Percentiles rank a stretch among this genome's conserved stretches.
phyloP scores from a whole-genome alignment of 2,329 filamentous ascomycete species.

The Ascochyta fabae region DNA sequence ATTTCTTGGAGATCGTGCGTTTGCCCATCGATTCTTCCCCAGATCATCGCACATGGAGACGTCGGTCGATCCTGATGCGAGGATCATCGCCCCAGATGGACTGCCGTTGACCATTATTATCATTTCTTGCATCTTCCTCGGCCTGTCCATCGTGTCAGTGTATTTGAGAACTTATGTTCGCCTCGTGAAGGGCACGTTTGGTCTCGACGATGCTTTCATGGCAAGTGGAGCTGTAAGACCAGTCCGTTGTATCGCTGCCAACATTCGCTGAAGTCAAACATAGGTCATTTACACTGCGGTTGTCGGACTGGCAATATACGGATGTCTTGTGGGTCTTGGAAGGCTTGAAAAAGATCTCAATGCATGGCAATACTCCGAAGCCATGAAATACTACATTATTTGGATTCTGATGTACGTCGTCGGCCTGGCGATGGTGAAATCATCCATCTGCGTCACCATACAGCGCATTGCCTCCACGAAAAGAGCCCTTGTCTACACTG shows the following conservation, averaged over 20 bases:
- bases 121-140: slow-evolving; percentile 22
- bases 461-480: slow-evolving; percentile 31
- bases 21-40: slow-evolving; percentile 5
- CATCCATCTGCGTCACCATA: slow-evolving; percentile 33
- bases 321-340: slow-evolving; percentile 25
- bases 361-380: slow-evolving; percentile 26
- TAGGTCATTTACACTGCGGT: slow-evolving; percentile 24
- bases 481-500: slow-evolving; percentile 21
- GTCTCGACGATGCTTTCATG: slow-evolving; percentile 28
- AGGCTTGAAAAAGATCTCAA: slow-evolving; percentile 28
- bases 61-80: slow-evolving; percentile 20
- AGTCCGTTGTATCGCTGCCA: not conserved
- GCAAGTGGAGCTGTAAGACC: slow-evolving; percentile 21
- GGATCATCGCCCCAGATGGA: slow-evolving; percentile 22
- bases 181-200: slow-evolving; percentile 23
- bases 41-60: slow-evolving; percentile 12
- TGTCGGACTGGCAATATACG: slow-evolving; percentile 25
- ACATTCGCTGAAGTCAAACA: not conserved
- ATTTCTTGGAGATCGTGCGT: not conserved
- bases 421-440: slow-evolving; percentile 32
- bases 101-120: slow-evolving; percentile 28
- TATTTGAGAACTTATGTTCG: slow-evolving; percentile 27
- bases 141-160: slow-evolving; percentile 23
- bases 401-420: slow-evolving; percentile 36
- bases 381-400: slow-evolving; percentile 34